Percentiles rank a stretch among this genome's conserved stretches.
phyloP scores from a whole-genome alignment of 2,329 filamentous ascomycete genomes.

The Blumeria graminis region DNA sequence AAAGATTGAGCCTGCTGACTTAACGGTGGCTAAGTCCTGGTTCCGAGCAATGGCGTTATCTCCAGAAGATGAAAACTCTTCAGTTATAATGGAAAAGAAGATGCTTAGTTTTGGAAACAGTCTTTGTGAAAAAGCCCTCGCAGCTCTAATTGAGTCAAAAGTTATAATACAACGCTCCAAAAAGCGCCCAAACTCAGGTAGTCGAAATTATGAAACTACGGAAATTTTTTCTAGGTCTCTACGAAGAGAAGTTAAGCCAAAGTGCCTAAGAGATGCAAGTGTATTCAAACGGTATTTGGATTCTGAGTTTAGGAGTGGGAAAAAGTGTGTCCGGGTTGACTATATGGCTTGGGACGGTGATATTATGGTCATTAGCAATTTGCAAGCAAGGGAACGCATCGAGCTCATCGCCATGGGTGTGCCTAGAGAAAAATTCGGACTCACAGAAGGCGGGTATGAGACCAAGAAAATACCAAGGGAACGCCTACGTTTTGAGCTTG shows the following conservation, averaged over 20 bases:
- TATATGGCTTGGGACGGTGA: slow-evolving; percentile 36
- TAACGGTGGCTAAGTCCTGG: slow-evolving; percentile 30
- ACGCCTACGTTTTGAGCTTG: slow-evolving; percentile 38
- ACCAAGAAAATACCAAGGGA: slow-evolving; percentile 41
- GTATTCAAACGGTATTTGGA: slow-evolving; percentile 37
- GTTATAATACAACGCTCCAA: slow-evolving; percentile 33
- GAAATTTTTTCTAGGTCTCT: slow-evolving; percentile 32
- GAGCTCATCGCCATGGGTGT: slow-evolving; percentile 28
- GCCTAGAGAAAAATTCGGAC: slow-evolving; percentile 41
- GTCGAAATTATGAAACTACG: slow-evolving; percentile 36
- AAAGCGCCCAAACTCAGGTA: slow-evolving; percentile 26
- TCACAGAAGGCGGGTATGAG: slow-evolving; percentile 47
- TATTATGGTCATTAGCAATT: slow-evolving; percentile 40
- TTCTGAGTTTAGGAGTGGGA: slow-evolving; percentile 17
- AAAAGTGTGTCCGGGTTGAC: slow-evolving; percentile 20
- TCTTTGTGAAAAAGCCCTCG: slow-evolving; percentile 8
- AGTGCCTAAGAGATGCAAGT: slow-evolving; percentile 32
- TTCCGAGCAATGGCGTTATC: slow-evolving; percentile 33
- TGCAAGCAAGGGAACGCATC: slow-evolving; percentile 35
- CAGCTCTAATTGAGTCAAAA: slow-evolving; percentile 9
- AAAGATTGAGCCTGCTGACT: slow-evolving; percentile 12
- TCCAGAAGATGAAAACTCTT: slow-evolving; percentile 23
- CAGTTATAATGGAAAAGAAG: slow-evolving; percentile 23
- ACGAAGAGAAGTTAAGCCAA: slow-evolving; percentile 27
- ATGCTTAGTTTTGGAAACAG: slow-evolving; percentile 15